A percentile compares a stretch with the other conserved stretches of the same genome.
These are phyloP conservation scores for Pyrenophora graminea DNA, from an alignment of 2,329 filamentous ascomycete species.

Conservation along the genomic window DNA sequence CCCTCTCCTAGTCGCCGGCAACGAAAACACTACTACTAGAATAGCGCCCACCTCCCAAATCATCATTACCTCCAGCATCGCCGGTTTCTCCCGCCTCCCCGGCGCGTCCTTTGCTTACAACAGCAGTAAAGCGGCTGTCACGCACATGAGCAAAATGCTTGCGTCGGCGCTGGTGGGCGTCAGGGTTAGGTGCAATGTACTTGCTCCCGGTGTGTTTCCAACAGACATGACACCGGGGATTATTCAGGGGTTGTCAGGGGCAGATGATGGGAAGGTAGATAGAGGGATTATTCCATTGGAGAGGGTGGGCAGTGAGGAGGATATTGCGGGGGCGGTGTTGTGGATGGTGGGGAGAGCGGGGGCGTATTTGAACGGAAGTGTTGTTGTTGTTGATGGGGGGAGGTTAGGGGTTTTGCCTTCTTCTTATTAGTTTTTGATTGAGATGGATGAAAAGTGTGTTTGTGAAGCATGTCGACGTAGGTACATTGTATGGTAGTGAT, in stretches of 20 bases:
- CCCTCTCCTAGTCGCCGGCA: constrained; percentile 49
- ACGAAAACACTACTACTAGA: constrained; percentile 23
- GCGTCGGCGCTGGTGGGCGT: constrained; percentile 49
- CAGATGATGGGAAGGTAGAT: constrained; percentile 6
- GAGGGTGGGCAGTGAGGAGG: constrained; percentile 63
- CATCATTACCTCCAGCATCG: constrained; percentile 22
- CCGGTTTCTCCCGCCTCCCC: constrained; percentile 7
- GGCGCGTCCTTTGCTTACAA: constrained; percentile 26
- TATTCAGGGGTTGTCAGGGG: constrained; percentile 7
- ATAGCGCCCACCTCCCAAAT: constrained; percentile 23
- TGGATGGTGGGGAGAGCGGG: constrained; percentile 69
- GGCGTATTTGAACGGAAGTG: constrained; percentile 67
- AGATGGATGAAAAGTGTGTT: constrained; percentile 5
- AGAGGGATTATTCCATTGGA: constrained; percentile 54
- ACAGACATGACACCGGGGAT: constrained; percentile 23
- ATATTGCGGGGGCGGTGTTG: constrained; percentile 67
- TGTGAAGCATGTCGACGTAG: too few species aligned
- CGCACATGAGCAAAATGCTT: constrained; percentile 56
- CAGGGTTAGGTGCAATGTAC: constrained; percentile 55
- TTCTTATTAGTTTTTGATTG: constrained; percentile 49
- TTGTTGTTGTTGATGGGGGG: constrained; percentile 67
- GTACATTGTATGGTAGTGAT: too few species aligned
- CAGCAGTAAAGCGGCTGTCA: constrained; percentile 52
- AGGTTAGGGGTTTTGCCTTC: constrained; percentile 61
- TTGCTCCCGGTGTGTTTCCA: constrained; percentile 52